These are phyloP conservation scores for Lepidium aucheri DNA, from an alignment of 345 rosid species.

Conservation along the genomic window DNA sequence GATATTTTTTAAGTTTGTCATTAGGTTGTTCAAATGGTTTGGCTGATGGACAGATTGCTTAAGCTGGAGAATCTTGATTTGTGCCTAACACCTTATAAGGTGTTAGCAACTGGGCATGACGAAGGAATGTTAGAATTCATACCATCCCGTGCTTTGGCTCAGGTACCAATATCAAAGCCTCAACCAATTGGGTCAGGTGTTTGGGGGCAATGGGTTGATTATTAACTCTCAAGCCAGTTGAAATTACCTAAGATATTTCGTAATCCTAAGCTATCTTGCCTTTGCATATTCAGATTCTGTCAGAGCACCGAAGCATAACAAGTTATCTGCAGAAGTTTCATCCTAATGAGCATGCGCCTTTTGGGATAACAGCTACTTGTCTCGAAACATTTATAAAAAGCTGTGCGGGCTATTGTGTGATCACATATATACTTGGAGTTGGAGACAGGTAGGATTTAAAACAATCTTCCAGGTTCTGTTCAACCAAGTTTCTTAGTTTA, in stretches of 20 bases:
- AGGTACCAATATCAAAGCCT: constrained; percentile 37
- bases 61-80: constrained; percentile 94
- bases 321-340: constrained; percentile 94
- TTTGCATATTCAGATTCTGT: constrained; percentile 55
- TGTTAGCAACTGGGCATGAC: constrained; percentile 95
- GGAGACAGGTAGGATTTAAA: constrained; percentile 67
- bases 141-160: constrained; percentile 90
- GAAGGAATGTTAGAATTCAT: constrained; percentile 99
- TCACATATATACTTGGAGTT: constrained; percentile 88
- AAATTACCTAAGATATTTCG: not conserved
- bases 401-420: constrained; percentile 99
- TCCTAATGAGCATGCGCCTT: constrained; percentile 93
- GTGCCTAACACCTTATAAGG: constrained; percentile 85
- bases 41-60: constrained; percentile 95
- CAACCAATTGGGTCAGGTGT: not conserved
- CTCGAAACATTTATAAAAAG: constrained; percentile 96
- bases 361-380: constrained; percentile 89
- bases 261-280: not conserved
- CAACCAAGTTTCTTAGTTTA: not conserved
- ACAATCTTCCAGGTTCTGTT: not conserved
- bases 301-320: constrained; percentile 87
- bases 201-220: not conserved
- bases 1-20: not conserved
- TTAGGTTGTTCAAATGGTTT: constrained; percentile 98
- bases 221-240: no score